A percentile compares a stretch with the other conserved stretches of the same genome.
phyloP scores from a whole-genome alignment of 1,284 basidiomycete species.

The Microbotryum violaceum region DNA sequence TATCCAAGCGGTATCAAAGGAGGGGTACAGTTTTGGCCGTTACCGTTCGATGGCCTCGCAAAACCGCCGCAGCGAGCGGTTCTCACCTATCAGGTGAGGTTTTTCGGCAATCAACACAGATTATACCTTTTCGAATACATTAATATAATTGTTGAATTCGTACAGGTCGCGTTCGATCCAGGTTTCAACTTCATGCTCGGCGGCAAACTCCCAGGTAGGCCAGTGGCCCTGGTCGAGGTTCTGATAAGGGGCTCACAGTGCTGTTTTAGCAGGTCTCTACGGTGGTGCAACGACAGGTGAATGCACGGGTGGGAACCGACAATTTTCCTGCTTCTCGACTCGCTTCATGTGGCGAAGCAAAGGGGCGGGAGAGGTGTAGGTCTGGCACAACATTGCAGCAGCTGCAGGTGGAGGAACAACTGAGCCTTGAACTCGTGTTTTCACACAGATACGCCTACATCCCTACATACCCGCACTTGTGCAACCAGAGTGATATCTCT shows the following conservation, averaged over 20 bases:
- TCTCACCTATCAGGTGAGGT: conserved; percentile 17
- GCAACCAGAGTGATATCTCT: conserved; percentile 10
- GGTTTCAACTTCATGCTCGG: conserved; percentile 26
- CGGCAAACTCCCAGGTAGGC: conserved; percentile 30
- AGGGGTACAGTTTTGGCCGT: too few species aligned
- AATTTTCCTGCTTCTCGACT: conserved; percentile 9
- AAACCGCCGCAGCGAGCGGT: conserved; percentile 10
- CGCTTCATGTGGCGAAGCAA: conserved; percentile 19
- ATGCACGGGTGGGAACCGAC: conserved; percentile 17
- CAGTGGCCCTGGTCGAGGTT: not conserved
- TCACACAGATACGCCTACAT: conserved; percentile 20
- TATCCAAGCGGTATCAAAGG: too few species aligned
- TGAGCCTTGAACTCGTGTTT: conserved; percentile 18
- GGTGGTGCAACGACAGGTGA: too few species aligned
- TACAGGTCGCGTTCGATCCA: conserved; percentile 19
- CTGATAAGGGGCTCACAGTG: not conserved
- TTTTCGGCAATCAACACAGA: not conserved
- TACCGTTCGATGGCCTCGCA: too few species aligned
- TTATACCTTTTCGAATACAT: too few species aligned
- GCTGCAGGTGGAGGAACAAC: not conserved
- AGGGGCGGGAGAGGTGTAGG: conserved; percentile 19
- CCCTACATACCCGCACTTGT: conserved; percentile 7
- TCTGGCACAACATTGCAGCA: not conserved
- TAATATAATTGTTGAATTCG: not conserved
- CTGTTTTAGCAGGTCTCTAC: not conserved